Evolutionary conservation across 257 asterid genomes (phyloP).

Genomic region (Solanum chmielewskii): DNA sequence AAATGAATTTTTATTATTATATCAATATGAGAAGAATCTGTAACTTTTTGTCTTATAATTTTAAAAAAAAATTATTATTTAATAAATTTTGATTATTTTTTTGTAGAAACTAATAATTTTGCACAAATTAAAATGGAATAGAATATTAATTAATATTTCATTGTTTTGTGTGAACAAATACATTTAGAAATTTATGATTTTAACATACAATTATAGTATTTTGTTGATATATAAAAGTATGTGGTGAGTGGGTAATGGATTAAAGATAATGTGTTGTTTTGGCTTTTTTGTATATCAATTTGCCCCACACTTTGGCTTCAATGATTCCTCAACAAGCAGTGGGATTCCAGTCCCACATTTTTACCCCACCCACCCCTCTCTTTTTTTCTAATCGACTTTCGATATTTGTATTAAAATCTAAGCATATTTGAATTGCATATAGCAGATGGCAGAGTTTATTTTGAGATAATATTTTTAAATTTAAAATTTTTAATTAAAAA

Average conservation of each 20-base stretch:
- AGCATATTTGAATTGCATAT: accelerated
- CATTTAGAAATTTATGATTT: neutral
- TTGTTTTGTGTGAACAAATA: neutral
- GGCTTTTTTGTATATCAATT: constrained; percentile 53
- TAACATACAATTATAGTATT: neutral
- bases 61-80: neutral
- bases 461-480: accelerated
- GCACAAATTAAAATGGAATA: neutral
- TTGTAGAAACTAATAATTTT: neutral
- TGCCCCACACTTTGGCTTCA: constrained; percentile 36
- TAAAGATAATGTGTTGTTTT: neutral
- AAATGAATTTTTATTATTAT: neutral
- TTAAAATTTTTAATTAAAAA: accelerated
- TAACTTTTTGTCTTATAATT: neutral
- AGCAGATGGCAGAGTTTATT: accelerated
- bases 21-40: neutral
- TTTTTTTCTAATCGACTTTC: accelerated
- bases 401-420: neutral
- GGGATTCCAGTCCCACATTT: constrained; percentile 39
- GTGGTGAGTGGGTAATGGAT: neutral
- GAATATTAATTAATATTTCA: neutral
- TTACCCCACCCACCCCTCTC: neutral
- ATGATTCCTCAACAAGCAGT: constrained; percentile 31
- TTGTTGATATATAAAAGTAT: neutral
- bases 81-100: neutral